Evolutionary conservation across 2,329 filamentous ascomycete genomes (phyloP).

Genomic region (Apiospora malaysiana): DNA sequence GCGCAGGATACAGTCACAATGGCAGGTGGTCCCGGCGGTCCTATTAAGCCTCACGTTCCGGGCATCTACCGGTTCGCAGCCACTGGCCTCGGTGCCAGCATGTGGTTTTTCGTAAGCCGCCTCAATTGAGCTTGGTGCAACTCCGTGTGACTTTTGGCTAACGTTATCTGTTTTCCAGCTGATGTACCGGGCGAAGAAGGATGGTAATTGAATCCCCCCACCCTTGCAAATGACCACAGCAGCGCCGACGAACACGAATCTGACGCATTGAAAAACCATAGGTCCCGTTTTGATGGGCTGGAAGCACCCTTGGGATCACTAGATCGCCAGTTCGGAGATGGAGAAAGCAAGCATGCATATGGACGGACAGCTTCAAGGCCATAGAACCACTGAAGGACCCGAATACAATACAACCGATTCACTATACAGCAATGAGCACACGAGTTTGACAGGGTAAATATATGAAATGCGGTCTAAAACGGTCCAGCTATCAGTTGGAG

Average conservation of each 20-base stretch:
- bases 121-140: not conserved
- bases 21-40: constrained; percentile 38
- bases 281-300: constrained; percentile 82
- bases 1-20: constrained; percentile 37
- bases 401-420: not conserved
- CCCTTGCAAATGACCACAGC: not conserved
- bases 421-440: not conserved
- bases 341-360: not conserved
- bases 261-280: constrained; percentile 37
- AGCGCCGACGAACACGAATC: not conserved
- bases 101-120: constrained; percentile 96
- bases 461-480: not conserved
- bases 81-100: constrained; percentile 87
- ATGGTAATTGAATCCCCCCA: constrained; percentile 63
- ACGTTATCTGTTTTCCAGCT: constrained; percentile 61
- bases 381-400: not conserved
- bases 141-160: constrained; percentile 18
- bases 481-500: not conserved
- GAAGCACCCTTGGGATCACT: constrained; percentile 98
- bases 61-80: constrained; percentile 82
- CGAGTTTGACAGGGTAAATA: not conserved
- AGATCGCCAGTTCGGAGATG: constrained; percentile 36
- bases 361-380: not conserved
- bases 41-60: constrained; percentile 52
- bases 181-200: constrained; percentile 96